Evolutionary conservation across 441 rosid genomes (phyloP), one percentile per base, ranked within the genome.

Genomic region (Heliophila coronopifolia): DNA sequence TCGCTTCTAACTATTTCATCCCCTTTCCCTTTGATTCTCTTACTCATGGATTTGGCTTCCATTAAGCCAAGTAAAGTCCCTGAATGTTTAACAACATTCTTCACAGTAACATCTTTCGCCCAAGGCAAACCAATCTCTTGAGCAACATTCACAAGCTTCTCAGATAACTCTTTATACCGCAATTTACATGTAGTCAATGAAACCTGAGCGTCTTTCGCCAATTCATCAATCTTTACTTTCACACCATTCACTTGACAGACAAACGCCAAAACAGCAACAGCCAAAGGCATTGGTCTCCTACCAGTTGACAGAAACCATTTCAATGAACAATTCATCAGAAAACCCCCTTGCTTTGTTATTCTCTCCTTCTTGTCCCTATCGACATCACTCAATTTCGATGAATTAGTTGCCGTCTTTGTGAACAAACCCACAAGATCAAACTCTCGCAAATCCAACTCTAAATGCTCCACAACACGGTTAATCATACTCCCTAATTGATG

Each of bases 291-390:
- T 0, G 95, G 97, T 39, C 75, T 77, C 70, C 97, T 76, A 24
- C 95, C 97, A 0, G 90, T 88, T 0, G 90, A 77, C 65, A 85
- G 44, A 71, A 63, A 81, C 96, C 99, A 92, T 63, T 77, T 88
- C 30, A 81, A 57, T 0, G 77, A 63, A 68, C 95, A 88, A 48
- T 92, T 88, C 44, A 81, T 65, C 76, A 92, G 52, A 53, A 92
- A 82, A 5, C 53, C 67, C 2, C 97, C 97, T 65, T 84, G 99
- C 57, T 71, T 68, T 58, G 36, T 55, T 71, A 92, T 66, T 49
- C 46, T 74, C 54, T 68, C 80, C 43, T 50, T 52, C 49, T 48
- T 69, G 9, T 69, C 78, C 13, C 48, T 58, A 12, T 63, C 81
- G 35, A 85, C 32, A 22, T 69, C 45, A 7, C 44, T 41, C 23